Base-by-base conservation (phyloP, 352 stramenopile genomes). In the Phytophthora melonis region DNA sequence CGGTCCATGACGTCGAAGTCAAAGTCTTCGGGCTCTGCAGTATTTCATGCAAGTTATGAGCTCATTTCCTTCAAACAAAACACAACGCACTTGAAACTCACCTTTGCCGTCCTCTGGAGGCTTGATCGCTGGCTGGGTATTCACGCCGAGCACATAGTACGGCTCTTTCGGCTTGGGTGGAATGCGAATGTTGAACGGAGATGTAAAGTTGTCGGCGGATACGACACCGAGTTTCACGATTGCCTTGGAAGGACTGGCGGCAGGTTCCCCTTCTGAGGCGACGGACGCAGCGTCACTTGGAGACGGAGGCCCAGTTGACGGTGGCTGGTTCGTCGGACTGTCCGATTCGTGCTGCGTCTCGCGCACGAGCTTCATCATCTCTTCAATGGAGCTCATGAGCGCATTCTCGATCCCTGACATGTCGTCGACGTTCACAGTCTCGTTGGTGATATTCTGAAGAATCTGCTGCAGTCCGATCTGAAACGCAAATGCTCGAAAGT, bases 381-480 rank as follows among this genome's bases (percentile, higher is more conserved):
- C 83, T 63, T 93, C 87, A 43, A 89, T 93, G 3, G 83, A 84
- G 9, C 79, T 78, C 19, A 92, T 67, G 7, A 94, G 77, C 18
- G 82, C 73, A 3, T 76, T 82, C 54, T 96, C 85, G 3, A 96
- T 75, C 16, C 78, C 74, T 23, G 74, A 50, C 62, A 87, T 89
- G 58, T 93, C 82, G 49, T 96, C 84, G 0, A 90, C 77, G 39
- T 94, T 91, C 19, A 94, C 82, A 0, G 79, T 90, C 60, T 89
- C 77, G 53, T 83, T 89, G 19, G 82, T 93, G 16, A 94, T 72
- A 50, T 93, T 93, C 67, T 93, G 84, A 1, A 96, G 64, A 39
- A 96, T 87, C 70, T 96, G 85, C 59, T 94, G 87, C 32, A 96
- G 73, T 3, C 89, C 89, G 43, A 93, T 93, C 88, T 95, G 57